Percentiles rank a stretch among this genome's conserved stretches.
phyloP scores from a whole-genome alignment of 2,329 filamentous ascomycete genomes.

The Corinectria fuckeliana region DNA sequence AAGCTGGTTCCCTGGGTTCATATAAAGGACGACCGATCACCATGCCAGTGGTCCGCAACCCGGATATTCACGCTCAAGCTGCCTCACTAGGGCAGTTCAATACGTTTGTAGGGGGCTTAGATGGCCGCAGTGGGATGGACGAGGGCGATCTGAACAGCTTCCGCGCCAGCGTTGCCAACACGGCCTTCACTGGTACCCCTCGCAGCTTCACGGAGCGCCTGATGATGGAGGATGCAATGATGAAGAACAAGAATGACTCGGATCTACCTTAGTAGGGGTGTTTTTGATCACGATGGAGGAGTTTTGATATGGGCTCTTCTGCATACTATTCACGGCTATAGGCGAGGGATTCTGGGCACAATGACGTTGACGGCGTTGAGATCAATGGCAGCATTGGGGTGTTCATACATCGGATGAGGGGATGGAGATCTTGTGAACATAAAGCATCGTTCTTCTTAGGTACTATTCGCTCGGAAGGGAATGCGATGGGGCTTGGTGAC shows the following conservation, averaged over 20 bases:
- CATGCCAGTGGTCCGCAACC: constrained; percentile 58
- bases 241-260: constrained; percentile 31
- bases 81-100: constrained; percentile 56
- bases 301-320: constrained; percentile 31
- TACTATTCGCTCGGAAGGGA: constrained; percentile 16
- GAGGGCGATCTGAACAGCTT: constrained; percentile 53
- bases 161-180: constrained; percentile 48
- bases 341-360: constrained; percentile 31
- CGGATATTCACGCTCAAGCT: constrained; percentile 56
- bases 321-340: constrained; percentile 30
- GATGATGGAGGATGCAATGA: constrained; percentile 55
- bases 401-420: constrained; percentile 26
- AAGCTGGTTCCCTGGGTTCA: constrained; percentile 56
- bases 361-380: constrained; percentile 41
- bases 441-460: constrained; percentile 11
- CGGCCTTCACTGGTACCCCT: constrained; percentile 52
- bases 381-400: constrained; percentile 29
- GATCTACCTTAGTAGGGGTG: constrained; percentile 27
- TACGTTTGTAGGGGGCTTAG: constrained; percentile 60
- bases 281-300: constrained; percentile 24
- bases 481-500: constrained; percentile 9
- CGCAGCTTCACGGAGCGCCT: constrained; percentile 57
- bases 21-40: constrained; percentile 60
- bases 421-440: constrained; percentile 12
- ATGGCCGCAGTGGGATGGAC: constrained; percentile 58